Evolutionary conservation across 1,139 yeast species (phyloP).

Genomic region (Pichia sp.): DNA sequence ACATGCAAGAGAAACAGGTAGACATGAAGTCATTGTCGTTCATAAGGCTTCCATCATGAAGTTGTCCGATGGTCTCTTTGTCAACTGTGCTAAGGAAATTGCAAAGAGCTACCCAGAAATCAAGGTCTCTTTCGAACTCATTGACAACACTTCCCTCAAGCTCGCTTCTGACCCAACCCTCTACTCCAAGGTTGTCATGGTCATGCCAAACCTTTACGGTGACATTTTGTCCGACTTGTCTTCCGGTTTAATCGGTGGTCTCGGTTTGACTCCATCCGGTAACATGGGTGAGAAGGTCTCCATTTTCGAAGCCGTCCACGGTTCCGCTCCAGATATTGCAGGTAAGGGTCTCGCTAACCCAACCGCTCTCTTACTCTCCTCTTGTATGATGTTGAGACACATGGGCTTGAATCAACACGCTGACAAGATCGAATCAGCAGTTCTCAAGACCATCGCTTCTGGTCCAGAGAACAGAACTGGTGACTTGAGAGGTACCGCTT

Average conservation of each 20-base stretch:
- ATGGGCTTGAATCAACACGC: conserved; percentile 83
- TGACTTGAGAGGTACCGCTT: conserved; percentile 90
- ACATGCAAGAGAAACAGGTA: conserved; percentile 84
- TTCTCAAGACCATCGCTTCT: conserved; percentile 86
- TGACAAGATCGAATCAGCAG: conserved; percentile 80
- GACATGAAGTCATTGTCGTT: conserved; percentile 87
- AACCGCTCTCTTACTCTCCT: conserved; percentile 90
- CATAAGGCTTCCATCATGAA: conserved; percentile 99
- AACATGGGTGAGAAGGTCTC: conserved; percentile 98
- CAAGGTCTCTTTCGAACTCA: conserved; percentile 73
- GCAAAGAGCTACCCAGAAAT: conserved; percentile 91
- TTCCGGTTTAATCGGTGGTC: conserved; percentile 96
- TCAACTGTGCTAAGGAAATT: conserved; percentile 82
- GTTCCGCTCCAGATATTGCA: conserved; percentile 98
- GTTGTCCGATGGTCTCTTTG: conserved; percentile 95
- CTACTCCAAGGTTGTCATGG: conserved; percentile 85
- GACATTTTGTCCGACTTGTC: conserved; percentile 96
- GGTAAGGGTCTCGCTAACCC: conserved; percentile 99
- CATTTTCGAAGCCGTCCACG: conserved; percentile 98
- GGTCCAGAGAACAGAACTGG: conserved; percentile 93
- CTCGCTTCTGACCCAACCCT: conserved; percentile 84
- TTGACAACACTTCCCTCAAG: conserved; percentile 91
- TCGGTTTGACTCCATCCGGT: conserved; percentile 98
- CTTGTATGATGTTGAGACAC: conserved; percentile 99
- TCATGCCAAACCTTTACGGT: conserved; percentile 99